Evolutionary conservation across 2,329 filamentous ascomycete species (phyloP), one percentile per base, ranked within the genome.

Genomic region (Clonostachys sp.): DNA sequence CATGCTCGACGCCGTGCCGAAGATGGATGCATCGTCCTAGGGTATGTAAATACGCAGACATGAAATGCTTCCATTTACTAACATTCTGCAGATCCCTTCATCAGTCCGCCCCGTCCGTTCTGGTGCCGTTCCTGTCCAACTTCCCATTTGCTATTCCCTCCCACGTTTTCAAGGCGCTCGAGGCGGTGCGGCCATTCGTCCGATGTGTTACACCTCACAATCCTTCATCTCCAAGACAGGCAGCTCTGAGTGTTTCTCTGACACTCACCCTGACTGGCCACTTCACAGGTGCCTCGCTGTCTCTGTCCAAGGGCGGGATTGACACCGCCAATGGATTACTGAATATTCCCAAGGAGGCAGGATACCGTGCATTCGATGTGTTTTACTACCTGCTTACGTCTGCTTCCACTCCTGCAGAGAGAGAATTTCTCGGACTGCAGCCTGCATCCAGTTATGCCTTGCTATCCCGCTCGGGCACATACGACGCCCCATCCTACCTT

Each of bases 361-460:
- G 94, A 12, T 90, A 90, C 66, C 85, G 94, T 52, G 94, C 92
- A 5, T 99, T 99, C 57, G 92, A 99, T 61, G 94, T 95, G 44
- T 97, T 99, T 62, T 97, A 99, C 71, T 97, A 96, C 59, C 81
- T 99, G 1, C 77, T 97, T 40, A 95, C 91, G 1, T 91, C 88
- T n/a, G 87, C 89, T 1, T 95, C 94, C 0, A 94, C 89, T 2
- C 83, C 87, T 5, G 86, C 90, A 2, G 94, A 99, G 69, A 79
- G 90, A 48, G 92, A 97, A 62, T 95, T 91, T 51, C 72, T 99
- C 13, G 84, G 87, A 24, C 78, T 99, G 33, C 87, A 90, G 67
- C 75, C 83, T 9, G 81, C 89, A 4, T 86, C 88, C 5, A 77
- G 80, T 41, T 99, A 97, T 64, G 69, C 83, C 6, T 73, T 99